Conservation (phyloP, 2,329 filamentous ascomycete species). For the Cryphonectria japonica region DNA sequence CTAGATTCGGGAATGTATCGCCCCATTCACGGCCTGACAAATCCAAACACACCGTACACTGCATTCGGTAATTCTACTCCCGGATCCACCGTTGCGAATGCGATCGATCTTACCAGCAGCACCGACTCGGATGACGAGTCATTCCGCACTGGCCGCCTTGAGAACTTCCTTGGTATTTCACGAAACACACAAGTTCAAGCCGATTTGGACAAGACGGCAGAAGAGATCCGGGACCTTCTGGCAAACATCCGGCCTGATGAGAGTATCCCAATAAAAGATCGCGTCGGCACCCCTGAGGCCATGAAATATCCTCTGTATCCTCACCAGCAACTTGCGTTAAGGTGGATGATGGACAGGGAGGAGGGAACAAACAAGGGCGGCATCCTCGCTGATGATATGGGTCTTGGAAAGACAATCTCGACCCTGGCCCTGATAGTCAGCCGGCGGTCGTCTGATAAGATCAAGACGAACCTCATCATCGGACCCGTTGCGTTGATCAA, state of each 20-base stretch:
- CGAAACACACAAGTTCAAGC: slow-evolving; percentile 31
- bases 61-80: slow-evolving; percentile 16
- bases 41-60: slow-evolving; percentile 11
- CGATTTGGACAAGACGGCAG: slow-evolving; percentile 48
- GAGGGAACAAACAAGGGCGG: slow-evolving; percentile 75
- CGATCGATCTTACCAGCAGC: slow-evolving; percentile 44
- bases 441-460: slow-evolving; percentile 59
- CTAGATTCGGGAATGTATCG: slow-evolving; percentile 31
- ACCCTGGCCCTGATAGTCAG: slow-evolving; percentile 76
- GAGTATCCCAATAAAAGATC: slow-evolving; percentile 62
- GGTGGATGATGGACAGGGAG: slow-evolving; percentile 78
- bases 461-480: slow-evolving; percentile 79
- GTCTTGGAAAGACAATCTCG: slow-evolving; percentile 82
- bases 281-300: slow-evolving; percentile 70
- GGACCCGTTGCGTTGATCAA: slow-evolving; percentile 78
- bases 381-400: slow-evolving; percentile 82
- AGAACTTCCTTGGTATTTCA: slow-evolving; percentile 41
- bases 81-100: slow-evolving; percentile 35
- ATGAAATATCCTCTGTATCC: slow-evolving; percentile 73
- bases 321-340: slow-evolving; percentile 78
- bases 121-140: slow-evolving; percentile 44
- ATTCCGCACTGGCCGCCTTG: slow-evolving; percentile 38
- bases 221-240: slow-evolving; percentile 72
- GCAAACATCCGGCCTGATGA: slow-evolving; percentile 75
- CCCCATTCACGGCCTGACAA: slow-evolving; percentile 14